Conservation (phyloP, 257 asterid genomes). For the Echites panduratus region DNA sequence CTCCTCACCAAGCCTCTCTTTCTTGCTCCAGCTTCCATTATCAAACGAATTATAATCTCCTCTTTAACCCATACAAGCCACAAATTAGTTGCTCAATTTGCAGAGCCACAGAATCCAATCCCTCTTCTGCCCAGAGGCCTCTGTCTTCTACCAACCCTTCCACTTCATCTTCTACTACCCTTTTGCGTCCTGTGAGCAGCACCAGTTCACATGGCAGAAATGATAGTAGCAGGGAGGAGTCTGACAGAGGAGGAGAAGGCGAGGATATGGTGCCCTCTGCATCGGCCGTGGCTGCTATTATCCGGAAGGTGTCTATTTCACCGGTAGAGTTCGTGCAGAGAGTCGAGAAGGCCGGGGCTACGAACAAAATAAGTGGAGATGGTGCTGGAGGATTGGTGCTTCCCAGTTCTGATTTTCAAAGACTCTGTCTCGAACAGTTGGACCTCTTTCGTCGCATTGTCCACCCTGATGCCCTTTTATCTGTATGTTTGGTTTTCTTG, state of each 20-base stretch:
- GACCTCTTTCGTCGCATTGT: conserved; percentile 80
- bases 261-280: conserved; percentile 66
- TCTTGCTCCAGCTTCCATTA: conserved; percentile 15
- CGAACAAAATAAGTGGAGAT: conserved; percentile 12
- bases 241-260: conserved; percentile 4
- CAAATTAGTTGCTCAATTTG: conserved; percentile 27
- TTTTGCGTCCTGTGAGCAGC: conserved; percentile 50
- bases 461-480: conserved; percentile 61
- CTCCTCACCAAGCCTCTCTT: conserved; percentile 48
- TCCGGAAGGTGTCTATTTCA: conserved; percentile 70
- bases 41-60: conserved; percentile 31
- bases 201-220: conserved; percentile 15
- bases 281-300: conserved; percentile 62
- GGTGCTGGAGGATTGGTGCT: conserved; percentile 50
- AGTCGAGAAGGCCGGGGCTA: conserved; percentile 41
- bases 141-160: not conserved
- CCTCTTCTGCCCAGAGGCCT: conserved; percentile 23
- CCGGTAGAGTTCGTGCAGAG: conserved; percentile 85
- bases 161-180: conserved; percentile 20
- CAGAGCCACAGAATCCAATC: conserved; percentile 26
- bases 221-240: not conserved
- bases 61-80: conserved; percentile 18
- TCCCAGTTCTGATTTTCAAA: conserved; percentile 83
- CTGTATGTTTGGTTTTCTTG: conserved; percentile 37
- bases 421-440: conserved; percentile 81